Percentiles rank a stretch among this genome's conserved stretches.
Evolutionary conservation across 176 grass and related monocot genomes (phyloP).

Genomic region (Aegilops bicornis): DNA sequence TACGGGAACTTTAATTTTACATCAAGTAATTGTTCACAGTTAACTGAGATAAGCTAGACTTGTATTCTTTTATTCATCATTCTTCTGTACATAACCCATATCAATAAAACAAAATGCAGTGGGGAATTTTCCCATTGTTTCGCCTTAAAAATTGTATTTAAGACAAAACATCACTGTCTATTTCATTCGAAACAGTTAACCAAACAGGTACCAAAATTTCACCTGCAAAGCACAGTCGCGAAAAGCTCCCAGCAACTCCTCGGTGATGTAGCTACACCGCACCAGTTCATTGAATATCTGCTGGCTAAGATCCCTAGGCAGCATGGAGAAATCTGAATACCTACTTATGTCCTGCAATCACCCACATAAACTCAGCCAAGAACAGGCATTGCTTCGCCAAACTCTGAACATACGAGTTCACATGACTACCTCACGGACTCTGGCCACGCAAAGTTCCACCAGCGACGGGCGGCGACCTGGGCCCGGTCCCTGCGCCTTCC

Average conservation of each 20-base stretch:
- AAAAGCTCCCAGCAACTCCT: conserved; percentile 65
- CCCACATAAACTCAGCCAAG: conserved; percentile 3
- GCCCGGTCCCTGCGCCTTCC: conserved; percentile 29
- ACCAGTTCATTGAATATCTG: conserved; percentile 91
- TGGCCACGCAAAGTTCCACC: conserved; percentile 83
- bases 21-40: conserved; percentile 17
- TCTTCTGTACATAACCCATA: not conserved
- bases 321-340: conserved; percentile 72
- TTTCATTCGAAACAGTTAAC: not conserved
- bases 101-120: not conserved
- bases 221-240: conserved; percentile 92
- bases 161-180: not conserved
- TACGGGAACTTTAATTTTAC: not conserved
- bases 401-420: not conserved
- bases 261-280: conserved; percentile 55
- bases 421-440: conserved; percentile 66
- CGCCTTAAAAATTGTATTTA: not conserved
- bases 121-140: not conserved
- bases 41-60: not conserved
- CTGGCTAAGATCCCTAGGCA: conserved; percentile 97
- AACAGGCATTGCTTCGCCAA: not conserved
- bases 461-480: conserved; percentile 57
- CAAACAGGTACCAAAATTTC: conserved; percentile 24
- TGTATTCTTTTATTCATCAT: not conserved
- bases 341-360: conserved; percentile 78